Conservation (phyloP, 116 monocot genomes). For the Iris pallida region DNA sequence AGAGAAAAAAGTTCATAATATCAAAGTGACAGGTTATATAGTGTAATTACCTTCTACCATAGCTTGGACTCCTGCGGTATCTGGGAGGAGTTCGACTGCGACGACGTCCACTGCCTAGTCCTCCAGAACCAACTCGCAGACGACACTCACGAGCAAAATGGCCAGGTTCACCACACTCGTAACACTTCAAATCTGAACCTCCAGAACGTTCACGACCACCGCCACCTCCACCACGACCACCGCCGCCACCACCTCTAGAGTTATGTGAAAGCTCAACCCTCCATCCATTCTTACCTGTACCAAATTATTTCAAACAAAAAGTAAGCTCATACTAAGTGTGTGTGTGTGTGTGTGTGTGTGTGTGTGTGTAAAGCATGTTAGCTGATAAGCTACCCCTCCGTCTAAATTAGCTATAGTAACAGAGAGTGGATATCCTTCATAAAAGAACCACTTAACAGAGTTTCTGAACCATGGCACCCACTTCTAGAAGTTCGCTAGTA, state of each 20-base stretch:
- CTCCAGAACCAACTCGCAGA: conserved; percentile 58
- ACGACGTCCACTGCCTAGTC: conserved; percentile 60
- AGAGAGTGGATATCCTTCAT: no score
- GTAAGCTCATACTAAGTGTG: no score
- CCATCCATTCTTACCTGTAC: conserved; percentile 76
- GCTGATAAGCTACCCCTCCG: no score
- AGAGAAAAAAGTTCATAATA: no score
- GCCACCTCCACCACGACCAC: conserved; percentile 28
- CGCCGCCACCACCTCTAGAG: conserved; percentile 37
- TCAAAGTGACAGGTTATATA: neutral
- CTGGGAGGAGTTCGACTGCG: conserved; percentile 55
- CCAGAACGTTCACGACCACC: conserved; percentile 25
- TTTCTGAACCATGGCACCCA: no score
- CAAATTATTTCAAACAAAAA: neutral
- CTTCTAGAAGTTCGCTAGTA: no score
- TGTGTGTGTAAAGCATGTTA: no score
- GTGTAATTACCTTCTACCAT: conserved; percentile 59
- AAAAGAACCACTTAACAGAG: no score
- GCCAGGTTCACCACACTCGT: conserved; percentile 91
- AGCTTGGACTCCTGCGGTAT: conserved; percentile 79
- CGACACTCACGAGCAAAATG: conserved; percentile 94
- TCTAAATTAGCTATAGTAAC: no score
- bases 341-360: no score
- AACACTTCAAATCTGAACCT: conserved; percentile 79
- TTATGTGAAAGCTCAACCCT: conserved; percentile 76